Evolutionary conservation across 1,284 basidiomycete species (phyloP).

Genomic region (Marasmius oreades): DNA sequence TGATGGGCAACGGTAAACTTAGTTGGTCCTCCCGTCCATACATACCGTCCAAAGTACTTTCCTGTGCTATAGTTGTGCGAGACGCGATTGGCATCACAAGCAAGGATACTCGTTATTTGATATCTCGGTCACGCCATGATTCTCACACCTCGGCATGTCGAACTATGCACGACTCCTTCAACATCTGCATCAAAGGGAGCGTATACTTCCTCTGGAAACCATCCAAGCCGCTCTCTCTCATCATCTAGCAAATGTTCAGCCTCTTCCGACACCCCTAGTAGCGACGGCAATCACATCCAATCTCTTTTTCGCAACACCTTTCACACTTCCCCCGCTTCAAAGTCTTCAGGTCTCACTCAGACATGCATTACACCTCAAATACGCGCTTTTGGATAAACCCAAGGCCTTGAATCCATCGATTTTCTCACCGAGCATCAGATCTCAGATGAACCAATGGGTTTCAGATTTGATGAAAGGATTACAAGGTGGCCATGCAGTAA

Average conservation of each 20-base stretch:
- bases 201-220: conserved; percentile 44
- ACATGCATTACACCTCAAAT: conserved; percentile 58
- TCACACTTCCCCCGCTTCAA: conserved; percentile 48
- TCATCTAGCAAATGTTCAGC: conserved; percentile 52
- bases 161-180: conserved; percentile 49
- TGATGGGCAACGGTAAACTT: too few relatives aligned
- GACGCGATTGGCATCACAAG: too few relatives aligned
- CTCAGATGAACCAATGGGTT: conserved; percentile 49
- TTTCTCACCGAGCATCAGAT: conserved; percentile 40
- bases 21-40: too few relatives aligned
- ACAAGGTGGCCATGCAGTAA: conserved; percentile 56
- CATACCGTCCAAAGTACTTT: too few relatives aligned
- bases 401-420: conserved; percentile 28
- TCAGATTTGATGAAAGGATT: conserved; percentile 57
- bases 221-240: conserved; percentile 61
- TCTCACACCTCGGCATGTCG: neutral
- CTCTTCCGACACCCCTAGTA: conserved; percentile 59
- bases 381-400: conserved; percentile 34
- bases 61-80: too few relatives aligned
- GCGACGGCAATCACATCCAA: conserved; percentile 64
- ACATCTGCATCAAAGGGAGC: conserved; percentile 50
- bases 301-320: conserved; percentile 45
- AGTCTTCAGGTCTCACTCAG: conserved; percentile 56
- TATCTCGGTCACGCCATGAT: too few relatives aligned
- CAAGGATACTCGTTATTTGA: too few relatives aligned